phyloP scores from a whole-genome alignment of 2,329 filamentous ascomycete genomes.

The Xylaria sp. region DNA sequence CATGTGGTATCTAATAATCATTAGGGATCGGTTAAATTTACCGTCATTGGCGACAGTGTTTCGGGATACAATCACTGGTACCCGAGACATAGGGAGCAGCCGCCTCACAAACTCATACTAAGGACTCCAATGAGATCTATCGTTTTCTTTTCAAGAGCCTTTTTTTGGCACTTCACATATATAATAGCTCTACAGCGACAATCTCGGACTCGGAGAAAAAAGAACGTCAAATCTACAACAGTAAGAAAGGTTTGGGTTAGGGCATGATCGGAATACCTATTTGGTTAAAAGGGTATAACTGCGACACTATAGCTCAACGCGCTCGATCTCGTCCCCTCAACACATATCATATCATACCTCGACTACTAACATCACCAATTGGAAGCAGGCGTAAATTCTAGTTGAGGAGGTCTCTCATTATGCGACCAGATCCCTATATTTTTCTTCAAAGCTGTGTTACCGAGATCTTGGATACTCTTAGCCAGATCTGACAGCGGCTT shows the following conservation, averaged over 20 bases:
- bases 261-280: neutral
- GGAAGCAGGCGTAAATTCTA: neutral
- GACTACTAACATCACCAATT: neutral
- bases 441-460: neutral
- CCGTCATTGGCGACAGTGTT: neutral
- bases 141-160: neutral
- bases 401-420: neutral
- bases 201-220: neutral
- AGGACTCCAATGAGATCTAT: neutral
- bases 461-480: constrained; percentile 5
- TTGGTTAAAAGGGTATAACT: neutral
- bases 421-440: constrained; percentile 2
- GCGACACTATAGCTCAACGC: neutral
- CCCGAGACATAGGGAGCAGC: constrained; percentile 4
- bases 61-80: neutral
- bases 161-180: neutral
- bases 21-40: no score
- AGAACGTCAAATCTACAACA: neutral
- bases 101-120: neutral
- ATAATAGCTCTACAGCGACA: neutral
- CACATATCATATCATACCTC: neutral
- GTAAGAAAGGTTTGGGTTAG: neutral
- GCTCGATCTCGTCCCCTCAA: neutral
- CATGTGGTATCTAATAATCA: constrained; percentile 10
- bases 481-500: neutral